Conservation (phyloP, 2,329 filamentous ascomycete species). For the Thielaviopsis ethacetica region DNA sequence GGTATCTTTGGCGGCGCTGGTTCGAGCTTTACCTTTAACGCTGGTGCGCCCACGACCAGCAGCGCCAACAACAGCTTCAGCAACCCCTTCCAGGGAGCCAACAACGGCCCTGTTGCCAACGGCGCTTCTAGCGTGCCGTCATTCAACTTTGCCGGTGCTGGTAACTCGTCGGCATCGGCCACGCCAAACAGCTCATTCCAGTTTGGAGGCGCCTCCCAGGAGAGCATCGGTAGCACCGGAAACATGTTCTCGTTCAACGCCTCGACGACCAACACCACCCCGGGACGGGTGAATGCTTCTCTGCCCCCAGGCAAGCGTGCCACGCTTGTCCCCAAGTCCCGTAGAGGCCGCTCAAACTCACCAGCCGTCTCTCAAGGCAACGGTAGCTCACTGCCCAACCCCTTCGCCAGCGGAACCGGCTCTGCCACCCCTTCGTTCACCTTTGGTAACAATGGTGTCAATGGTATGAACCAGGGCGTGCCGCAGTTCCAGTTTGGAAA, state of each 20-base stretch:
- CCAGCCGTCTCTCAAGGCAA: slow-evolving; percentile 10
- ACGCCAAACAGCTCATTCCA: slow-evolving; percentile 10
- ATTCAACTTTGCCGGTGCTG: slow-evolving; percentile 25
- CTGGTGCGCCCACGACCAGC: slow-evolving; percentile 10
- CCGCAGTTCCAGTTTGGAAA: slow-evolving; percentile 11
- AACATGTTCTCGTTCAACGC: slow-evolving; percentile 12
- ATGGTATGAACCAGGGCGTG: slow-evolving; percentile 5
- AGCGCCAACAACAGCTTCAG: slow-evolving; percentile 19
- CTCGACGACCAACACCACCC: slow-evolving; percentile 1
- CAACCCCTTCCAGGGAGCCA: slow-evolving; percentile 22
- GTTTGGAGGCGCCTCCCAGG: slow-evolving; percentile 12
- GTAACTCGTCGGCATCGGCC: background rate
- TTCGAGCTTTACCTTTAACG: slow-evolving; percentile 14
- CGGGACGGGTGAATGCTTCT: slow-evolving; percentile 6
- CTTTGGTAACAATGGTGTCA: slow-evolving; percentile 10
- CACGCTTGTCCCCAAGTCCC: slow-evolving; percentile 15
- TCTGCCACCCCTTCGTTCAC: slow-evolving; percentile 3
- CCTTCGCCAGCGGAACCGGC: slow-evolving; percentile 4
- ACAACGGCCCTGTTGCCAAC: background rate
- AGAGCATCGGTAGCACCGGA: slow-evolving; percentile 16
- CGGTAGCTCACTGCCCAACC: slow-evolving; percentile 8
- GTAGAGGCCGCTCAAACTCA: slow-evolving; percentile 12
- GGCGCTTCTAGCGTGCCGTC: slow-evolving; percentile 14
- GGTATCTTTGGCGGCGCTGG: slow-evolving; percentile 20
- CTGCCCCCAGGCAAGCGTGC: slow-evolving; percentile 22